Base-by-base conservation (phyloP, 116 monocot genomes). In the Iris pallida region DNA sequence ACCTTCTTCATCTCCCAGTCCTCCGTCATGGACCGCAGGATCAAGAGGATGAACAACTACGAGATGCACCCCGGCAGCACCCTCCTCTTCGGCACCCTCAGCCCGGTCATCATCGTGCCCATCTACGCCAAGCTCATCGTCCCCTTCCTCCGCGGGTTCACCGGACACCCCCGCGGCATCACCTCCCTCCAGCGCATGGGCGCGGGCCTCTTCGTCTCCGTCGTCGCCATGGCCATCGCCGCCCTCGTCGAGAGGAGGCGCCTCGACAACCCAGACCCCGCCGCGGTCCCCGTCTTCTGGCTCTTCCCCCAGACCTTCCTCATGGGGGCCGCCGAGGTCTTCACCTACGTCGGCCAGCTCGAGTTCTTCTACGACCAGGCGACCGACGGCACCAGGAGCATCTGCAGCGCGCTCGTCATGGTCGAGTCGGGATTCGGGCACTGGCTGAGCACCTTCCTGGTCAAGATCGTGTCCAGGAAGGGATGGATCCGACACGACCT, bases 321-420 rank as follows among this genome's bases (percentile, higher is more conserved):
- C 54, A 30, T 77, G 46, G 85, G 85, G 5, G 47, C 16, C 14
- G 77, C 74, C 1, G 74, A 85, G 68, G 71, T 68, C 52, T 85
- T 85, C 53, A 54, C 71, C 43, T 76, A 80, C 46, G 74, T 80
- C 7, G 85, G 80, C 1, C 73, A 80, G 67, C 45, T 85, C 19
- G 80, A 85, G 56, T 85, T 85, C 63, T 85, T 85, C 68, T 77
- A 80, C 68, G 77, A 66, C 53, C 72, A 80, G 74, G 73, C 77
- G 16, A 55, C 85, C 8, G 74, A 73, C 17, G 77, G 85, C 15
- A 77, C 64, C 9, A 60, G 68, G 59, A 85, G 80, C 62, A 40
- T 85, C 10, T 67, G 75, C 58, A 80, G 66, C 47, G 70, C 80
- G 0, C 42, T 80, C 52, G 73, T 74, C 13, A 12, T 80, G 6